Evolutionary conservation across 257 asterid genomes (phyloP).

Genomic region (Penstemon eatonii): DNA sequence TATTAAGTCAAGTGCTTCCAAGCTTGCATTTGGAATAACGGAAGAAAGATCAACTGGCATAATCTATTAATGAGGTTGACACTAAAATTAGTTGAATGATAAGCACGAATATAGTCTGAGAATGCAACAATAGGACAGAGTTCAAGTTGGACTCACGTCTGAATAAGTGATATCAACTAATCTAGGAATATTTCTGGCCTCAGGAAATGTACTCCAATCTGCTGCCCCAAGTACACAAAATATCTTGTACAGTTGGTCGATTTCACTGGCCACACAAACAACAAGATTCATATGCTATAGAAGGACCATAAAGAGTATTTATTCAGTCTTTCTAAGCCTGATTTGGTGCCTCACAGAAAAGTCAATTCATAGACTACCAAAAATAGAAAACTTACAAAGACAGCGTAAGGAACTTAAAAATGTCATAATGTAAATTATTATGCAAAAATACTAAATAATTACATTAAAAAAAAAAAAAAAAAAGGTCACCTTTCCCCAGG

Average conservation of each 20-base stretch:
- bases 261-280: conserved; percentile 59
- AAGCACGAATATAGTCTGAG: conserved; percentile 6
- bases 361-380: neutral
- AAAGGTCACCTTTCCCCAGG: conserved; percentile 92
- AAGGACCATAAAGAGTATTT: neutral
- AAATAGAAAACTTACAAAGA: neutral
- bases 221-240: conserved; percentile 87
- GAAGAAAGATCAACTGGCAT: conserved; percentile 63
- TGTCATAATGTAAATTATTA: neutral
- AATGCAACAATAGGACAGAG: conserved; percentile 5
- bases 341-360: conserved; percentile 4
- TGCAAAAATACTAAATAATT: too few relatives aligned
- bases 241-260: conserved; percentile 91
- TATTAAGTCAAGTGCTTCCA: conserved; percentile 84
- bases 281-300: conserved; percentile 24
- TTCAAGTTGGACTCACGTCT: conserved; percentile 49
- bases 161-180: conserved; percentile 56
- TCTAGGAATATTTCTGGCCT: conserved; percentile 63
- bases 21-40: conserved; percentile 77
- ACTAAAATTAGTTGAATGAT: conserved; percentile 25
- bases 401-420: neutral
- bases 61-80: conserved; percentile 45
- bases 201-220: conserved; percentile 79
- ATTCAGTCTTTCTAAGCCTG: conserved; percentile 12
- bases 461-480: conserved; percentile 12